Evolutionary conservation across 768 basidiomycete genomes (phyloP).

Genomic region (Boletus huronensis): DNA sequence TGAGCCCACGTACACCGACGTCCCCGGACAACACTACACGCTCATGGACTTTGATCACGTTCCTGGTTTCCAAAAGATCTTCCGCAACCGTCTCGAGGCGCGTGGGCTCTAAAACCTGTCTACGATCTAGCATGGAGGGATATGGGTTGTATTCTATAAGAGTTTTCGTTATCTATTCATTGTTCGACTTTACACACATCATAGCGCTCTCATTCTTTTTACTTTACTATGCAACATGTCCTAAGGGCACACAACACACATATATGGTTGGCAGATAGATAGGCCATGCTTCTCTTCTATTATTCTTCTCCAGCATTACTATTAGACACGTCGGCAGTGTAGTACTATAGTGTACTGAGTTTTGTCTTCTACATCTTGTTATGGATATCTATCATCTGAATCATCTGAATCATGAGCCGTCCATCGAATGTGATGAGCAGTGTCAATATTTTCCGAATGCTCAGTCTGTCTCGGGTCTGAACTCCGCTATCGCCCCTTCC

Average conservation of each 20-base stretch:
- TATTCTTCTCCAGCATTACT: neutral
- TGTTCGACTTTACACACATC: too few relatives aligned
- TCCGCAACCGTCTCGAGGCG: constrained; percentile 22
- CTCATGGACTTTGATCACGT: constrained; percentile 19
- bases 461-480: neutral
- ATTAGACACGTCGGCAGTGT: neutral
- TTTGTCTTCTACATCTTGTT: neutral
- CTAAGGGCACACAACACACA: neutral
- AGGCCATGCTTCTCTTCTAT: neutral
- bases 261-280: neutral
- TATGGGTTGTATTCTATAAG: too few relatives aligned
- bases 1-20: constrained; percentile 20
- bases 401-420: neutral
- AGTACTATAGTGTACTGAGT: neutral
- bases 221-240: neutral
- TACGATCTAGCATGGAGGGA: too few relatives aligned
- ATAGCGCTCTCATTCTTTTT: too few relatives aligned
- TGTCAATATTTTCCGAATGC: too few relatives aligned
- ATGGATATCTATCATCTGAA: neutral
- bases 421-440: neutral
- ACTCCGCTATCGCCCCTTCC: neutral
- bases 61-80: constrained; percentile 28
- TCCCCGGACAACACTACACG: constrained; percentile 24
- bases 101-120: constrained; percentile 18
- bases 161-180: too few relatives aligned